Percentiles rank a stretch among this genome's conserved stretches.
Evolutionary conservation across 2,329 filamentous ascomycete genomes (phyloP).

Genomic region (Bretziella fagacearum): DNA sequence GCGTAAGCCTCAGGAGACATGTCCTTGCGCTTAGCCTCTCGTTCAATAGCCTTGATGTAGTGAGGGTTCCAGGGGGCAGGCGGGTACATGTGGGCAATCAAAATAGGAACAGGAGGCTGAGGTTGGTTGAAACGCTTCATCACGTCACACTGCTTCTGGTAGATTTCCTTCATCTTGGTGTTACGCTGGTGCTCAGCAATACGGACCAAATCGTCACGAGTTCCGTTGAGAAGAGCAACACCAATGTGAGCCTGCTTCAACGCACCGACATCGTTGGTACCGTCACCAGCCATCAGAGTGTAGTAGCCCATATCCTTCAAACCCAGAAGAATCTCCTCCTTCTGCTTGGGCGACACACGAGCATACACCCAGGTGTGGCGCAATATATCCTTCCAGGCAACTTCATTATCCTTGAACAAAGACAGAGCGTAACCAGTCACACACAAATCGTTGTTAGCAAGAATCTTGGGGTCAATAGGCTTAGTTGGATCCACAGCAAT

Average conservation of each 20-base stretch:
- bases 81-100: slow-evolving; percentile 89
- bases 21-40: slow-evolving; percentile 67
- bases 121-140: slow-evolving; percentile 95
- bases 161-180: slow-evolving; percentile 96
- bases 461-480: slow-evolving; percentile 62
- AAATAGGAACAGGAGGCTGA: slow-evolving; percentile 70
- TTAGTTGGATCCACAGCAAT: slow-evolving; percentile 73
- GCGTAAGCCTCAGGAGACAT: slow-evolving; percentile 42
- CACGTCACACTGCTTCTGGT: slow-evolving; percentile 83
- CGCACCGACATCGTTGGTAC: slow-evolving; percentile 94
- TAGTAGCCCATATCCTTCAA: slow-evolving; percentile 95
- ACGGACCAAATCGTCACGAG: slow-evolving; percentile 72
- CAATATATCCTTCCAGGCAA: slow-evolving; percentile 59
- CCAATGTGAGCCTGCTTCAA: slow-evolving; percentile 97
- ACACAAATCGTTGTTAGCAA: slow-evolving; percentile 79
- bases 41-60: slow-evolving; percentile 77
- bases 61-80: slow-evolving; percentile 85
- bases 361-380: slow-evolving; percentile 95
- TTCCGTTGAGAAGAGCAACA: slow-evolving; percentile 88
- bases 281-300: slow-evolving; percentile 95
- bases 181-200: slow-evolving; percentile 89
- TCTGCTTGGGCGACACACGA: slow-evolving; percentile 94
- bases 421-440: slow-evolving; percentile 86
- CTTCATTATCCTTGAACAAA: slow-evolving; percentile 62
- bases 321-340: slow-evolving; percentile 94